phyloP scores from a whole-genome alignment of 31 red algal genomes.

The Asparagopsis taxiformis region DNA sequence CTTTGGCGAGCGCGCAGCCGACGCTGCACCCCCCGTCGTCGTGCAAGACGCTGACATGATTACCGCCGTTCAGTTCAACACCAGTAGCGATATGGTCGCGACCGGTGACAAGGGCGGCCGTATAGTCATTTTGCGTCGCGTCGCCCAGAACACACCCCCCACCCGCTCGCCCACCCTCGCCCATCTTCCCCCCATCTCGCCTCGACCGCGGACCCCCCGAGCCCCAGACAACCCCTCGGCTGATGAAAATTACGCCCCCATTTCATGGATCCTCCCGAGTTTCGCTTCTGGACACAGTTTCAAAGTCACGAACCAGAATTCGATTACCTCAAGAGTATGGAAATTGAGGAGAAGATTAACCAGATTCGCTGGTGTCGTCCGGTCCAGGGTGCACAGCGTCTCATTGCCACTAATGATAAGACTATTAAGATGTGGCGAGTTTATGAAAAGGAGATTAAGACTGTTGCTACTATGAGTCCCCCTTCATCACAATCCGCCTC shows the following conservation, averaged over 20 bases:
- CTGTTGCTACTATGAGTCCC: constrained; percentile 29
- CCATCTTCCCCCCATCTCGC: background rate
- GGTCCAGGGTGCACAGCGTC: constrained; percentile 51
- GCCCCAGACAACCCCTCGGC: background rate
- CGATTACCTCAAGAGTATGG: constrained; percentile 94
- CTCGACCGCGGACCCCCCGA: background rate
- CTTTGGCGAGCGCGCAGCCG: constrained; percentile 63
- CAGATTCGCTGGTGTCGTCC: constrained; percentile 89
- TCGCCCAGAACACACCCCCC: constrained; percentile 4
- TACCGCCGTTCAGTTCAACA: constrained; percentile 57
- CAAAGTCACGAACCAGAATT: constrained; percentile 96
- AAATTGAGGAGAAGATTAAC: constrained; percentile 98
- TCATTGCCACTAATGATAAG: constrained; percentile 92
- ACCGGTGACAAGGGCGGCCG: constrained; percentile 79
- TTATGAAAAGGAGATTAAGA: constrained; percentile 45
- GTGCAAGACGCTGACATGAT: constrained; percentile 81
- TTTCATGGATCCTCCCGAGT: constrained; percentile 28
- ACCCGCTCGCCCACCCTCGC: background rate
- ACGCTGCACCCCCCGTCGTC: background rate
- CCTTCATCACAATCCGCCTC: constrained; percentile 7
- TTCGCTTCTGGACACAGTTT: constrained; percentile 97
- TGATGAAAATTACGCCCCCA: constrained; percentile 14
- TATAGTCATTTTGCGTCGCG: constrained; percentile 72
- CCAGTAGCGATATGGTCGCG: constrained; percentile 66
- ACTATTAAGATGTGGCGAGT: constrained; percentile 95